These are phyloP conservation scores for Phytophthora crassamura DNA, from an alignment of 352 stramenopile genomes.

Conservation along the genomic window DNA sequence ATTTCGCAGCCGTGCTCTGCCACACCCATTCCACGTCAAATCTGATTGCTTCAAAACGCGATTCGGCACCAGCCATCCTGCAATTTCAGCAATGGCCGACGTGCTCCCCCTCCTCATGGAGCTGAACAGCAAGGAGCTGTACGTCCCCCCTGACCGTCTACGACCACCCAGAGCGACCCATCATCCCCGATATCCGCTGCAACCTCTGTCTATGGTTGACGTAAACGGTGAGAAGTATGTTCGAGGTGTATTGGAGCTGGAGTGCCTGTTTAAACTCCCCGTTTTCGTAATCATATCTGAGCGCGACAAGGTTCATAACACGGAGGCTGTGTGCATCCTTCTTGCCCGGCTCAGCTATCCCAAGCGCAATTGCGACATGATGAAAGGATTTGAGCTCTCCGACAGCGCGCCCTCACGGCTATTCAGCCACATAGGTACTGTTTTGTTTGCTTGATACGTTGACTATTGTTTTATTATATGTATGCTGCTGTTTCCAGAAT, in stretches of 20 bases:
- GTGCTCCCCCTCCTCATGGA: neutral
- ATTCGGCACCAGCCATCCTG: neutral
- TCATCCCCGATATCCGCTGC: constrained; percentile 7
- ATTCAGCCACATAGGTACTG: constrained; percentile 2
- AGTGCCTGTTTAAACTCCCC: constrained; percentile 1
- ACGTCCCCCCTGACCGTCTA: neutral
- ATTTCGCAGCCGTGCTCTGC: too few relatives aligned
- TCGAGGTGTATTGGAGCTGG: constrained; percentile 1
- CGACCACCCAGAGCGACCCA: constrained; percentile 2
- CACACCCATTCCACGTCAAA: too few relatives aligned
- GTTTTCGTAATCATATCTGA: constrained; percentile 1
- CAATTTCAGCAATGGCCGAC: neutral
- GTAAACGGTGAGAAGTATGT: constrained; percentile 6
- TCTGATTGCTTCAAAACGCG: too few relatives aligned
- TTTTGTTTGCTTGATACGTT: neutral
- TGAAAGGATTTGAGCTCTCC: neutral
- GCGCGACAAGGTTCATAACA: constrained; percentile 6
- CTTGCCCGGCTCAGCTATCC: constrained; percentile 8
- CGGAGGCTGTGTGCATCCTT: constrained; percentile 1
- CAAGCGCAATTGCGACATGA: constrained; percentile 4
- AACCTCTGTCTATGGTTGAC: neutral
- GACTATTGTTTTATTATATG: constrained; percentile 1
- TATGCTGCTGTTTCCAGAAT: neutral
- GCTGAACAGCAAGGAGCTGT: neutral
- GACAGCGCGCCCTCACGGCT: constrained; percentile 1